phyloP scores from a whole-genome alignment of 192 early-diverging fungal genomes.

The Gaertneriomyces sp. region DNA sequence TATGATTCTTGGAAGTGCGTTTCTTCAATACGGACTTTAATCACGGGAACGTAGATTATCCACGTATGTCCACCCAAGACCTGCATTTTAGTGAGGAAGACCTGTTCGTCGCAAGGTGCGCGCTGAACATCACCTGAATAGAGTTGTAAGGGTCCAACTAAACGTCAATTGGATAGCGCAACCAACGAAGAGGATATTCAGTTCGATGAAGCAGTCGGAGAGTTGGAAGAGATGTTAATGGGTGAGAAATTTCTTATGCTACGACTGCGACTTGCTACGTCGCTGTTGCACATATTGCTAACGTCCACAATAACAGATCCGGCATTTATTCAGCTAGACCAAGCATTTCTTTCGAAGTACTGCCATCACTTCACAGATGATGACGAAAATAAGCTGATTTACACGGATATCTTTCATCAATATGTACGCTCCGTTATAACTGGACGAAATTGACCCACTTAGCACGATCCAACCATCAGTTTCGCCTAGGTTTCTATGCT shows the following conservation, averaged over 20 bases:
- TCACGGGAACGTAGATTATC: background rate
- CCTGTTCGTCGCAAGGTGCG: constrained; percentile 2
- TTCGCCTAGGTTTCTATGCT: constrained; percentile 24
- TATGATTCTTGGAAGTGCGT: background rate
- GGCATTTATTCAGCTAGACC: background rate
- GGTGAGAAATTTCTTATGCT: constrained; percentile 24
- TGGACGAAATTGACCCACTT: too few species aligned
- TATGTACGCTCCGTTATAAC: constrained; percentile 38
- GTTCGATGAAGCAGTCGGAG: constrained; percentile 48
- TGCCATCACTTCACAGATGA: constrained; percentile 44
- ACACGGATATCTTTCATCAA: constrained; percentile 50
- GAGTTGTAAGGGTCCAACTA: background rate
- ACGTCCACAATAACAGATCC: background rate
- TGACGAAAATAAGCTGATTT: constrained; percentile 58
- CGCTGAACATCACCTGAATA: background rate
- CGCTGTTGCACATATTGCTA: background rate
- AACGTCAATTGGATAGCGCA: background rate
- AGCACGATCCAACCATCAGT: too few species aligned
- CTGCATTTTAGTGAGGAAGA: constrained; percentile 1
- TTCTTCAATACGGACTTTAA: background rate
- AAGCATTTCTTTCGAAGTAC: constrained; percentile 38
- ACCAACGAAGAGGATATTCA: constrained; percentile 29
- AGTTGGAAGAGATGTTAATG: constrained; percentile 52
- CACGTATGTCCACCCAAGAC: background rate
- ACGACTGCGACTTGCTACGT: too few species aligned